A percentile compares a stretch with the other conserved stretches of the same genome.
Evolutionary conservation across 108 stramenopile species (phyloP).

Genomic region (Pseudonitzschia delicatissima): DNA sequence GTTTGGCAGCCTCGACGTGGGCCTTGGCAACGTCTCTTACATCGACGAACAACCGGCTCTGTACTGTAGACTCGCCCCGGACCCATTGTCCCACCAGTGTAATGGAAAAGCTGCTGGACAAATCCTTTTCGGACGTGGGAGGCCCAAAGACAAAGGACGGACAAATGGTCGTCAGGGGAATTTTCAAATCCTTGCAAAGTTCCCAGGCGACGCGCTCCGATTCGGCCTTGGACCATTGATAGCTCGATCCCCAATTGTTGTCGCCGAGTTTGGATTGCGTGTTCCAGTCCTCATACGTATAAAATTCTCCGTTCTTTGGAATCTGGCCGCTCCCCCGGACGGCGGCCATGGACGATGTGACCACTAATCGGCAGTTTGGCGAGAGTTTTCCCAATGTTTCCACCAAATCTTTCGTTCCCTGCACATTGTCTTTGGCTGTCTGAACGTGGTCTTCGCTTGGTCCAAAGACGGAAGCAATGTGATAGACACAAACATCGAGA

Average conservation of each 20-base stretch:
- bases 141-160: slow-evolving; percentile 87
- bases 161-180: slow-evolving; percentile 65
- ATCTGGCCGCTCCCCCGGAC: slow-evolving; percentile 76
- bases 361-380: slow-evolving; percentile 37
- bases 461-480: slow-evolving; percentile 80
- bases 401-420: slow-evolving; percentile 71
- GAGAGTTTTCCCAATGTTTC: slow-evolving; percentile 27
- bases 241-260: slow-evolving; percentile 75
- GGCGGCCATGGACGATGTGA: slow-evolving; percentile 86
- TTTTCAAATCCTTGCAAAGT: slow-evolving; percentile 34
- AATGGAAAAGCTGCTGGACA: slow-evolving; percentile 55
- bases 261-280: slow-evolving; percentile 54
- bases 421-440: slow-evolving; percentile 75
- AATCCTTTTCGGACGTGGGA: slow-evolving; percentile 3
- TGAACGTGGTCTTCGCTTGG: slow-evolving; percentile 73
- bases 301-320: slow-evolving; percentile 62
- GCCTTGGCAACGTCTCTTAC: slow-evolving; percentile 79
- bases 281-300: slow-evolving; percentile 84
- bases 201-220: slow-evolving; percentile 70
- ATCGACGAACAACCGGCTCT: slow-evolving; percentile 76
- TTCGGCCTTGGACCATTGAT: slow-evolving; percentile 83
- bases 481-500: slow-evolving; percentile 55
- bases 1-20: slow-evolving; percentile 58
- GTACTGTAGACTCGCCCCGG: slow-evolving; percentile 64
- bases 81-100: slow-evolving; percentile 72